Conservation (phyloP, 1,139 yeast genomes). For the Blastobotrys apis region DNA sequence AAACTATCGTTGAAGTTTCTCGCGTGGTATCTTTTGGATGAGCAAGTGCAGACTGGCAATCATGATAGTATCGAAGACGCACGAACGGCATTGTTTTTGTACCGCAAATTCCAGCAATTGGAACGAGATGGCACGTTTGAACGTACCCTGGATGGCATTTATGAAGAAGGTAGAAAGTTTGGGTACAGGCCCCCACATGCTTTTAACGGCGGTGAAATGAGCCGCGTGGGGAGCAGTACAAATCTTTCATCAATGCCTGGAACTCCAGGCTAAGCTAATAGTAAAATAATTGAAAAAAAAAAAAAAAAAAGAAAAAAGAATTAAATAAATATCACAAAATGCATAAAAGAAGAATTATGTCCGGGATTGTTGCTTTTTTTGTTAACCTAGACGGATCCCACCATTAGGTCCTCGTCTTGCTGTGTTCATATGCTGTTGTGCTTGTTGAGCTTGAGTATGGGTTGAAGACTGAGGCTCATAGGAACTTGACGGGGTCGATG, state of each 20-base stretch:
- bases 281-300: constrained; percentile 1
- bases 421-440: constrained; percentile 22
- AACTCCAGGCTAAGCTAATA: constrained; percentile 3
- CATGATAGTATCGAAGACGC: constrained; percentile 99
- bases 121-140: constrained; percentile 57
- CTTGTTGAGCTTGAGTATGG: constrained; percentile 23
- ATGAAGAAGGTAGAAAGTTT: constrained; percentile 65
- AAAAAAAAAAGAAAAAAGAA: constrained; percentile 4
- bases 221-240: constrained; percentile 1
- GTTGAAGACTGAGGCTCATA: constrained; percentile 15
- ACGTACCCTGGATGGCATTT: constrained; percentile 56
- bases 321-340: background rate
- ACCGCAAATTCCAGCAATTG: constrained; percentile 65
- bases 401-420: constrained; percentile 34
- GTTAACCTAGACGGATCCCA: constrained; percentile 22
- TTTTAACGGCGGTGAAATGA: constrained; percentile 1
- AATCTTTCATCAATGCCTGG: constrained; percentile 5
- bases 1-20: constrained; percentile 83
- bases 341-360: background rate
- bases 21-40: constrained; percentile 71
- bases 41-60: constrained; percentile 82
- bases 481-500: constrained; percentile 1
- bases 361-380: background rate
- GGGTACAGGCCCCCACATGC: constrained; percentile 57
- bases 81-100: constrained; percentile 71